Base-by-base conservation (phyloP, 768 basidiomycete genomes). In the Calvatia gigantea region DNA sequence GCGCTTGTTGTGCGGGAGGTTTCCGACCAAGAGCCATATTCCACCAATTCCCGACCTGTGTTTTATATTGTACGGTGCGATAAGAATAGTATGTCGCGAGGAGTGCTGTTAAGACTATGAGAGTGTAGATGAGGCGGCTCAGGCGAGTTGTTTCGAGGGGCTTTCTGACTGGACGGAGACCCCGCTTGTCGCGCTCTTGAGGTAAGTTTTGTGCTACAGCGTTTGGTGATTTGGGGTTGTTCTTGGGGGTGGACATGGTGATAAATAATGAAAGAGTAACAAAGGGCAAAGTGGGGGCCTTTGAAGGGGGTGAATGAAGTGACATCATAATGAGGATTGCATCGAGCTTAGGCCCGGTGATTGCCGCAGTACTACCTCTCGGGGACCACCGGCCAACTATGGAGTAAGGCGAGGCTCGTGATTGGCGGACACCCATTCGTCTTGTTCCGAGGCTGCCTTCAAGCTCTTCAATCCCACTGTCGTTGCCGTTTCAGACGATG, bases 31-130 rank as follows among this genome's bases (percentile, higher is more conserved):
- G 57, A 0, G 75, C 72, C 8, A 80, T 61, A 54, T 76, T 80
- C 83, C 84, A 85, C 86, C 85, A 84, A 6, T 83, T 82, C 0
- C 81, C 81, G 9, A 78, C 80, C 9, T 81, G 75, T 0, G 72
- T 67, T 62, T 79, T 79, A 72, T 75, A 78, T 58, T 82, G 72
- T 14, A 78, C 38, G 3, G 73, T 45, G 6, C 78, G 73, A 58
- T 80, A 86, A 3, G 75, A 62, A 65, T 85, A 85, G 66, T 79
- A 84, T 4, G 69, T 74, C 17, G 72, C 63, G 19, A 84, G 60
- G 12, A 83, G 61, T 2, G 75, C 61, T 12, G 73, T 72, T 43
- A 78, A 58, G 7, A 75, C 37, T 25, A 75, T 64, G 49, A 86
- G 62, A 49, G 72, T 56, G 64, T 85, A 84, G 32, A 83, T 76